phyloP scores from a whole-genome alignment of 768 basidiomycete species.

The Suillus placidus region DNA sequence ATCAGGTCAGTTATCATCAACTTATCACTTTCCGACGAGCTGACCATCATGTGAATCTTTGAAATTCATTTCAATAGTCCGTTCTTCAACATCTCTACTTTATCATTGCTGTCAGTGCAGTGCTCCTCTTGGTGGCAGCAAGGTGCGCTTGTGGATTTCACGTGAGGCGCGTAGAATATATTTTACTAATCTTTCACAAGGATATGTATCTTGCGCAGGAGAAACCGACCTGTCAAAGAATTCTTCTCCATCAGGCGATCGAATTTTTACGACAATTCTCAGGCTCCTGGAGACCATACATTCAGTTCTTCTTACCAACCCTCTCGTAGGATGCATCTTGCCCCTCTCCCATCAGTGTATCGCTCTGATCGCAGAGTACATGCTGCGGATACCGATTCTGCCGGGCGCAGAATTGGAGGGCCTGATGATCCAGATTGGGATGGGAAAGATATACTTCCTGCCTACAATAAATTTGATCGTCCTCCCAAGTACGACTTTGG shows the following conservation, averaged over 20 bases:
- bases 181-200: conserved; percentile 13
- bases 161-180: background rate
- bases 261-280: conserved; percentile 10
- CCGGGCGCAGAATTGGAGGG: conserved; percentile 40
- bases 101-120: conserved; percentile 18
- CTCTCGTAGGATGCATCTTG: conserved; percentile 18
- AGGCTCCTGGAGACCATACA: conserved; percentile 3
- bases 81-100: conserved; percentile 27
- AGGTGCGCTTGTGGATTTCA: conserved; percentile 19
- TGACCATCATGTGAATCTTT: background rate
- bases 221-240: conserved; percentile 16
- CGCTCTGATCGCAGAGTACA: conserved; percentile 28
- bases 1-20: conserved; percentile 20
- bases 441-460: conserved; percentile 51
- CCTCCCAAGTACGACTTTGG: conserved; percentile 48
- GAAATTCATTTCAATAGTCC: conserved; percentile 16
- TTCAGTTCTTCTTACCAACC: conserved; percentile 18
- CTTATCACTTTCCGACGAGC: background rate
- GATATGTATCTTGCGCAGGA: conserved; percentile 26
- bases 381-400: conserved; percentile 42
- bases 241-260: conserved; percentile 23
- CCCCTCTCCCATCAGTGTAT: conserved; percentile 25
- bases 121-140: conserved; percentile 20
- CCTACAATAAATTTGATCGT: conserved; percentile 47
- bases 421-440: conserved; percentile 35